These are phyloP conservation scores for Solanum virginianum DNA, from an alignment of 257 asterid genomes.

Conservation along the genomic window DNA sequence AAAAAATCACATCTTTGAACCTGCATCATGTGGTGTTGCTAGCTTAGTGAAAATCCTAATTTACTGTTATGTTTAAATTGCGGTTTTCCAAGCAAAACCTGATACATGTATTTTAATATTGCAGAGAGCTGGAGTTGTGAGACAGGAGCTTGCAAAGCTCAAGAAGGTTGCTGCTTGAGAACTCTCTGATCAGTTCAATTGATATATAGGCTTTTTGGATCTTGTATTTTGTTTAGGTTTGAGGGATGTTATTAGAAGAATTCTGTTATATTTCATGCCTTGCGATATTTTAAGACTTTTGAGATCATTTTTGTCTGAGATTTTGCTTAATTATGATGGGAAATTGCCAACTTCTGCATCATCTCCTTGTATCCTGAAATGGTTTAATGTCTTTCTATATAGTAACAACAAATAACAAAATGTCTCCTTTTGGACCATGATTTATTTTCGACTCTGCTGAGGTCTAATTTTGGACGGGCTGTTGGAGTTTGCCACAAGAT, in stretches of 20 bases:
- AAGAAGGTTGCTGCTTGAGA: slow-evolving; percentile 17
- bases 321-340: not conserved
- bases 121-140: slow-evolving; percentile 80
- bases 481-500: not conserved
- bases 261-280: not conserved
- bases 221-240: not conserved
- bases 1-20: not conserved
- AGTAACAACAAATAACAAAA: not conserved
- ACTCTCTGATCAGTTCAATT: not conserved
- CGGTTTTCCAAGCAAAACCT: not conserved
- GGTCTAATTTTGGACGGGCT: not conserved
- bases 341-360: not conserved
- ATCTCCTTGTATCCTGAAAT: not conserved
- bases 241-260: not conserved
- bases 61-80: not conserved
- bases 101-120: not conserved
- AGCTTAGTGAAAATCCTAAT: not conserved
- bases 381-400: not conserved
- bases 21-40: not conserved
- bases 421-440: not conserved
- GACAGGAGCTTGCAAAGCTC: slow-evolving; percentile 83
- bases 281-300: not conserved
- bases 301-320: not conserved
- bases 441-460: not conserved
- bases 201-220: not conserved